Percentiles rank a stretch among this genome's conserved stretches.
Evolutionary conservation across 495 filamentous ascomycete species (phyloP).

Genomic region (Aspergillus kassunensis): DNA sequence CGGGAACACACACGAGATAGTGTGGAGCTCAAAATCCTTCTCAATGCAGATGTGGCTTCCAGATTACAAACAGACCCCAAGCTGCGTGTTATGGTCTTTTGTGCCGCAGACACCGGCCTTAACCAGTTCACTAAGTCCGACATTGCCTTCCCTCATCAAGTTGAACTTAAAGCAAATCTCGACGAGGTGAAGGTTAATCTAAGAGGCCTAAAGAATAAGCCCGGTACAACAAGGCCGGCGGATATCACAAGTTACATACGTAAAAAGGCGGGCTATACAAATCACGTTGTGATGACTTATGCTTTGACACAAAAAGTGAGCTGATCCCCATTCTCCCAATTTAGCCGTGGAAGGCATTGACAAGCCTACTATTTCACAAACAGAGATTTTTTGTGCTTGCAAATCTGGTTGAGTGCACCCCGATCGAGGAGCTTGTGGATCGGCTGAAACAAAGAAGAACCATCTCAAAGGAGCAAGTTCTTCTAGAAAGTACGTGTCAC

Average conservation of each 20-base stretch:
- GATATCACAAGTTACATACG: conserved; percentile 80
- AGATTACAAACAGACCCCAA: conserved; percentile 50
- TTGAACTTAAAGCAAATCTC: conserved; percentile 85
- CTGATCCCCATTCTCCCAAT: neutral
- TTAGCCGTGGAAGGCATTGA: neutral
- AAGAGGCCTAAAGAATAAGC: conserved; percentile 90
- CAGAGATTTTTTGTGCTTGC: conserved; percentile 75
- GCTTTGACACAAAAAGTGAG: conserved; percentile 82
- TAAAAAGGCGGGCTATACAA: conserved; percentile 62
- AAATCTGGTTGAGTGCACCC: conserved; percentile 67
- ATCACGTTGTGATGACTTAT: conserved; percentile 82
- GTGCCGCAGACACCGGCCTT: conserved; percentile 56
- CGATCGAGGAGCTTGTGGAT: conserved; percentile 67
- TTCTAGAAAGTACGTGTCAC: conserved; percentile 70
- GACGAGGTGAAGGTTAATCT: conserved; percentile 85
- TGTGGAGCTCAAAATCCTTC: conserved; percentile 50
- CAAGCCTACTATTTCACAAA: conserved; percentile 1
- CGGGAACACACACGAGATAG: conserved; percentile 51
- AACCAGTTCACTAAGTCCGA: conserved; percentile 58
- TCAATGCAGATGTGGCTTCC: conserved; percentile 44
- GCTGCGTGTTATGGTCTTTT: conserved; percentile 75
- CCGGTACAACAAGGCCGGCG: conserved; percentile 86
- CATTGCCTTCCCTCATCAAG: conserved; percentile 84
- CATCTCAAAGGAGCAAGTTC: conserved; percentile 75
- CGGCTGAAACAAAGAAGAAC: conserved; percentile 61